Conservation (phyloP, 371 early-diverging fungal species). For the Batrachochytrium dendrobatidis region DNA sequence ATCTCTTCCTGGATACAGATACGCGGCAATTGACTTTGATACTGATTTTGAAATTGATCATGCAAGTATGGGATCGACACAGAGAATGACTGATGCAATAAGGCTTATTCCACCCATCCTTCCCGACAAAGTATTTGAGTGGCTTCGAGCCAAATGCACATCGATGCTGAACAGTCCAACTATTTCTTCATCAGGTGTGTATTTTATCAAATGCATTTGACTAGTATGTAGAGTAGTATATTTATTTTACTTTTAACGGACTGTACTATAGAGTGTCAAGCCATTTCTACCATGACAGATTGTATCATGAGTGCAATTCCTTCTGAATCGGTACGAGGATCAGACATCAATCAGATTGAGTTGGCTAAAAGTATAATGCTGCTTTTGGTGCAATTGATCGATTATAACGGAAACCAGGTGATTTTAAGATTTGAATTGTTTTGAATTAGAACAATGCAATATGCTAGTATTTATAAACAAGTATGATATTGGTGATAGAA, state of each 20-base stretch:
- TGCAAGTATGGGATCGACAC: not conserved
- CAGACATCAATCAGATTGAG: not conserved
- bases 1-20: no score
- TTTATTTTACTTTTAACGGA: no score
- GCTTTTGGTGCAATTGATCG: not conserved
- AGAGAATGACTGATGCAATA: constrained; percentile 5
- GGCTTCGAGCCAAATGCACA: not conserved
- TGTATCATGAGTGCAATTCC: not conserved
- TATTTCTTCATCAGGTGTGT: no score
- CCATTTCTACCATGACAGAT: not conserved
- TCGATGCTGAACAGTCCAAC: not conserved
- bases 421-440: no score
- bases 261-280: not conserved
- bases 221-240: no score
- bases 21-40: constrained; percentile 15
- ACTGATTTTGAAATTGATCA: not conserved
- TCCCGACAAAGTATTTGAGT: not conserved
- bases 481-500: no score
- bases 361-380: not conserved
- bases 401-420: not conserved
- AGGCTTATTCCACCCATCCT: not conserved
- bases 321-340: not conserved
- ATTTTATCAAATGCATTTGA: no score
- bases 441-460: no score
- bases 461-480: no score